Evolutionary conservation across 495 filamentous ascomycete species (phyloP), one percentile per base, ranked within the genome.

Genomic region (Amniculicola lignicola): DNA sequence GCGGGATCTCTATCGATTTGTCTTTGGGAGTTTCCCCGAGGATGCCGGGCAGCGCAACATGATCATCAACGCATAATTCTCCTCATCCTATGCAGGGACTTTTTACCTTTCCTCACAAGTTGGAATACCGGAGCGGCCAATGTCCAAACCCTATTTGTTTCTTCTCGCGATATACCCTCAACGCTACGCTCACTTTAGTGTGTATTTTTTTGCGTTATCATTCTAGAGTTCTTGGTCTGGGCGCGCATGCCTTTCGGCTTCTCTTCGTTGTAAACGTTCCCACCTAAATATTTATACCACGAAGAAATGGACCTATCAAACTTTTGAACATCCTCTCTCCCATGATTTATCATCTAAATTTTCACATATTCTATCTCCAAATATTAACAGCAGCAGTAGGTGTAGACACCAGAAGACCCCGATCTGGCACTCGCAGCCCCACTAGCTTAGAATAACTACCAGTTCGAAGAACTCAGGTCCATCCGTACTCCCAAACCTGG

Each of bases 1-100:
- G 56, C 77, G 79, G 19, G 90, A 95, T 67, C 71, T 96, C 9
- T 95, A 84, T 72, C 78, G 82, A 40, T 73, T 90, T n/a, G 89
- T 95, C 2, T 90, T 92, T 70, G 89, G 90, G 0, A 88, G 89
- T 65, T 81, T 85, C 50, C 64, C 86, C 22, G 88, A 94, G 55
- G 90, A 93, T 57, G 83, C 81, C 0, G 81, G 36, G 14, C 57
- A 55, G 23, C 42, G 57, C 18, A 65, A 65, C 24, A 42, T 61
- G 19, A 51, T 65, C 40, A 61, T 57, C 19, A 64, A 56, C 24
- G 58, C 58, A 2, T 61, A 37, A 46, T n/a, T 25, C 21, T 7
- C 27, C 16, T 12, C 25, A 18, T 33, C 37, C 37, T 18, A 40
- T 6, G 37, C 37, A 19, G n/a, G n/a, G n/a, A n/a, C n/a, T n/a